Evolutionary conservation across 208 protist genomes (phyloP).

Genomic region (Leishmania braziliensis): DNA sequence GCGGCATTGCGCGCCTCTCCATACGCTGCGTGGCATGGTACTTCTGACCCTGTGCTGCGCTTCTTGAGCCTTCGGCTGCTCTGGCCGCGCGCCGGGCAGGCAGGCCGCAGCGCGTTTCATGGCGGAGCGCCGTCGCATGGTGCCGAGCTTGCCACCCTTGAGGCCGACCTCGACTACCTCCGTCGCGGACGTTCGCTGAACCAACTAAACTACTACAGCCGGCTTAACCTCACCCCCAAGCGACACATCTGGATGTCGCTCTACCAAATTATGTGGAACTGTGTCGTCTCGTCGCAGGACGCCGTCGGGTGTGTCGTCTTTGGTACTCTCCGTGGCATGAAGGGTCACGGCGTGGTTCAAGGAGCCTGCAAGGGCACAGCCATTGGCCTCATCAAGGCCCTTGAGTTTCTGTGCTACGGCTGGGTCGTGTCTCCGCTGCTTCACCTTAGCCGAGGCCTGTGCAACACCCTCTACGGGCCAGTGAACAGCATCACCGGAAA

Average conservation of each 20-base stretch:
- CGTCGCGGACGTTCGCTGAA: slow-evolving; percentile 56
- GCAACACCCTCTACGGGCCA: slow-evolving; percentile 66
- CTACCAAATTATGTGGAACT: slow-evolving; percentile 74
- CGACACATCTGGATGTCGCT: slow-evolving; percentile 64
- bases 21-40: slow-evolving; percentile 19
- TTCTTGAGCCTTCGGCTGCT: slow-evolving; percentile 9
- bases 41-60: slow-evolving; percentile 12
- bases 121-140: neutral
- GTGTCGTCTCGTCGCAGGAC: slow-evolving; percentile 52
- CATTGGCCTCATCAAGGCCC: slow-evolving; percentile 27
- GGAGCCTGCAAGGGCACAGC: slow-evolving; percentile 23
- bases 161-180: slow-evolving; percentile 70
- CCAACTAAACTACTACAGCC: slow-evolving; percentile 80
- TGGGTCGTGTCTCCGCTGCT: slow-evolving; percentile 68
- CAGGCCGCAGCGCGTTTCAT: neutral
- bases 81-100: slow-evolving; percentile 4
- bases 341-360: slow-evolving; percentile 21
- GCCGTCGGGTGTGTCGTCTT: slow-evolving; percentile 60
- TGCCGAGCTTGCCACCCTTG: slow-evolving; percentile 38
- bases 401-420: slow-evolving; percentile 63
- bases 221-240: slow-evolving; percentile 78
- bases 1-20: slow-evolving; percentile 19
- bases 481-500: slow-evolving; percentile 61
- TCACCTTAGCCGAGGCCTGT: slow-evolving; percentile 62
- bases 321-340: slow-evolving; percentile 39